Percentiles rank a stretch among this genome's conserved stretches.
These are phyloP conservation scores for Gossypium australe DNA, from an alignment of 345 rosid species.

Conservation along the genomic window DNA sequence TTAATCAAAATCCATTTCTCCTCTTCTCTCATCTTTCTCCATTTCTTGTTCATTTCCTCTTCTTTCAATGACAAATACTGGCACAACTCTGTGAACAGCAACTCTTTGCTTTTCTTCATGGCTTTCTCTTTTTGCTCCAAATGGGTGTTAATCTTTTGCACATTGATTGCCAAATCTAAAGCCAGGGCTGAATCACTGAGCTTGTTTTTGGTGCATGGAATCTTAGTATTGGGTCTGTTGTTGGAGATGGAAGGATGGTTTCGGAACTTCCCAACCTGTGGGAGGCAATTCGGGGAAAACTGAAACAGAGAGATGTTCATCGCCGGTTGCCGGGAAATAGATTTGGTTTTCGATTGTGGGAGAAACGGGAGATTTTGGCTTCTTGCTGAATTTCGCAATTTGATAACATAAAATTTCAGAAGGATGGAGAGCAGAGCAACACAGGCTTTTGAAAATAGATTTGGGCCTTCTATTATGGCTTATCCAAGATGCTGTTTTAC, in stretches of 20 bases:
- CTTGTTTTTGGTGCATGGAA: conserved; percentile 26
- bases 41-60: conserved; percentile 43
- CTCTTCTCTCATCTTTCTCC: conserved; percentile 55
- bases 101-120: conserved; percentile 60
- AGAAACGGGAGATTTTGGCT: not conserved
- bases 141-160: conserved; percentile 48
- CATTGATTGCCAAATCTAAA: conserved; percentile 48
- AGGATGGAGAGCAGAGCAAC: not conserved
- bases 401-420: not conserved
- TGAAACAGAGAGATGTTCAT: conserved; percentile 24
- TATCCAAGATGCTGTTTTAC: too few species aligned
- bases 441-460: not conserved
- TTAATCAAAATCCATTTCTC: conserved; percentile 48
- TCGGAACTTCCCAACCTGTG: conserved; percentile 4
- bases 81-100: conserved; percentile 67
- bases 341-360: not conserved
- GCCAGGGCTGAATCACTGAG: conserved; percentile 46
- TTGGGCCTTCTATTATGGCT: not conserved
- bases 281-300: conserved; percentile 15
- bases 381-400: not conserved
- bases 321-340: conserved; percentile 23
- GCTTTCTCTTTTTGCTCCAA: conserved; percentile 55
- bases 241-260: not conserved
- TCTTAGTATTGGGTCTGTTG: conserved; percentile 24
- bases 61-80: conserved; percentile 33